Evolutionary conservation across 495 filamentous ascomycete species (phyloP).

Genomic region (Pyrenopolyporus hunteri): DNA sequence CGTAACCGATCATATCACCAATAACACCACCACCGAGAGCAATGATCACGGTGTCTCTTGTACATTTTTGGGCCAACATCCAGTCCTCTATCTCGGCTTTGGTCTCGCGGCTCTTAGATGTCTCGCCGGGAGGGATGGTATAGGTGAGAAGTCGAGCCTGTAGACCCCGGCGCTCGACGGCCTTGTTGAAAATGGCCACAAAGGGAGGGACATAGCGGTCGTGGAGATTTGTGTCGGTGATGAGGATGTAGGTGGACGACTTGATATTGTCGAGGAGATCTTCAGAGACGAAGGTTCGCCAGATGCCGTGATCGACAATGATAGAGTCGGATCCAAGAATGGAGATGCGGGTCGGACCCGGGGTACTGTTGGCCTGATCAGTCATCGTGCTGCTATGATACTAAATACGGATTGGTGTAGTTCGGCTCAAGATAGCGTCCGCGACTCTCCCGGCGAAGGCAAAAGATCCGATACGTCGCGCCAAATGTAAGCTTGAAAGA

Average conservation of each 20-base stretch:
- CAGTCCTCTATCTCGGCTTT: slow-evolving; percentile 97
- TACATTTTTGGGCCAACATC: slow-evolving; percentile 91
- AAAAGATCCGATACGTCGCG: too few relatives aligned
- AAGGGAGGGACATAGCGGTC: slow-evolving; percentile 80
- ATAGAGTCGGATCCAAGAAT: slow-evolving; percentile 75
- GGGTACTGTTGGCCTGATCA: slow-evolving; percentile 17
- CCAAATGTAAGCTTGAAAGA: too few relatives aligned
- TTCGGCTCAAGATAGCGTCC: not conserved
- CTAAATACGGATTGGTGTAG: not conserved
- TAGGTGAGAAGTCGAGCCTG: slow-evolving; percentile 81
- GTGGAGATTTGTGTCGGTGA: slow-evolving; percentile 93
- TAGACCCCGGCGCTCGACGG: slow-evolving; percentile 51
- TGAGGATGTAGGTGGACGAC: slow-evolving; percentile 91
- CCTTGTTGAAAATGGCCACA: slow-evolving; percentile 69
- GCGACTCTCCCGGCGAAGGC: too few relatives aligned
- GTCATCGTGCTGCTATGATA: slow-evolving; percentile 24
- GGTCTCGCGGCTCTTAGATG: slow-evolving; percentile 87
- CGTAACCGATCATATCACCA: slow-evolving; percentile 96
- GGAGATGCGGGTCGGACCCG: slow-evolving; percentile 55
- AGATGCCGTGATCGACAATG: slow-evolving; percentile 89
- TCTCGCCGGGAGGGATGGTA: slow-evolving; percentile 87
- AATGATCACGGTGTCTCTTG: slow-evolving; percentile 91
- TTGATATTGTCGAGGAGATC: slow-evolving; percentile 79
- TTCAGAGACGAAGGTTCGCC: slow-evolving; percentile 77
- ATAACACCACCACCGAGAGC: slow-evolving; percentile 97